These are phyloP conservation scores for Glonium stellatum DNA, from an alignment of 495 filamentous ascomycete genomes.

Conservation along the genomic window DNA sequence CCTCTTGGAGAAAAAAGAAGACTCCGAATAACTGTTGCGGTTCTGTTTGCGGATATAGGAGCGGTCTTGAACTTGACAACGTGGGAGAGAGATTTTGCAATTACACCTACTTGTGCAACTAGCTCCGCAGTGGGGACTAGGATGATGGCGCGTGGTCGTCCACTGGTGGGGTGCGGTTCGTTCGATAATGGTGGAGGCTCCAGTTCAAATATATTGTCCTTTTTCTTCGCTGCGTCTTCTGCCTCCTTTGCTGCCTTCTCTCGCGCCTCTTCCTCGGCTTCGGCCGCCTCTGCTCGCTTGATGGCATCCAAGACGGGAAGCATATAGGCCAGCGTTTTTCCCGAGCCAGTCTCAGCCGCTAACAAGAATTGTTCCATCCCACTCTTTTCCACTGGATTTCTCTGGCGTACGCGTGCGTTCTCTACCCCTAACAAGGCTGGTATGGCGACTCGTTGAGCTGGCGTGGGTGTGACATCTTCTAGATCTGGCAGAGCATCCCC, in stretches of 20 bases:
- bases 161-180: slow-evolving; percentile 62
- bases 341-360: slow-evolving; percentile 93
- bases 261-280: slow-evolving; percentile 47
- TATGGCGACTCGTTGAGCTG: slow-evolving; percentile 82
- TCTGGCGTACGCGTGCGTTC: slow-evolving; percentile 27
- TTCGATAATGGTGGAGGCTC: slow-evolving; percentile 53
- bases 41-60: slow-evolving; percentile 68
- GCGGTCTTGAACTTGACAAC: slow-evolving; percentile 73
- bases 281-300: slow-evolving; percentile 61
- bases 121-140: slow-evolving; percentile 92
- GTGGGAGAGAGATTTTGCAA: slow-evolving; percentile 77
- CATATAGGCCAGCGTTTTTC: slow-evolving; percentile 90
- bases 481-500: slow-evolving; percentile 65
- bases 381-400: slow-evolving; percentile 34
- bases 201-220: slow-evolving; percentile 43
- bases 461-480: slow-evolving; percentile 67
- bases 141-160: slow-evolving; percentile 74
- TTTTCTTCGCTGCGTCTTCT: slow-evolving; percentile 43
- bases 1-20: slow-evolving; percentile 73
- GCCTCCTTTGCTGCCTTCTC: slow-evolving; percentile 43
- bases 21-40: slow-evolving; percentile 72
- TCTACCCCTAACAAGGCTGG: slow-evolving; percentile 59
- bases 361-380: slow-evolving; percentile 71
- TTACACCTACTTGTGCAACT: slow-evolving; percentile 73
- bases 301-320: slow-evolving; percentile 74